phyloP scores from a whole-genome alignment of 2,329 filamentous ascomycete genomes.

The Aspergillus ruber region DNA sequence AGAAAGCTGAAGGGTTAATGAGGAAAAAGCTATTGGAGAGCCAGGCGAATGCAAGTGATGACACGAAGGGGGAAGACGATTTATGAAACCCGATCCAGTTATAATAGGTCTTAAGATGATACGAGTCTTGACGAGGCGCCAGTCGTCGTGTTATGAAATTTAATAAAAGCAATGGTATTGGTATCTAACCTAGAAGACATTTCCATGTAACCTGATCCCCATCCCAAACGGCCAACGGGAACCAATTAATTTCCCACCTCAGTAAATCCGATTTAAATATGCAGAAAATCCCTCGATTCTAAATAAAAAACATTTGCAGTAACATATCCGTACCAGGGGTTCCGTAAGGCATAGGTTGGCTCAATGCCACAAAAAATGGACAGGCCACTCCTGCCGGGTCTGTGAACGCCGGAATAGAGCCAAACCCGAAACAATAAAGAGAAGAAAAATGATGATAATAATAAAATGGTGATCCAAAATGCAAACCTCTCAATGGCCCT shows the following conservation, averaged over 20 bases:
- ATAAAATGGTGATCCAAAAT: neutral
- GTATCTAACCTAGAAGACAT: too few relatives aligned
- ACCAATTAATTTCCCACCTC: neutral
- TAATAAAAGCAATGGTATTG: neutral
- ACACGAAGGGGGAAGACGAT: slow-evolving; percentile 2
- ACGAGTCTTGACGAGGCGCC: neutral
- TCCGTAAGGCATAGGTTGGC: neutral
- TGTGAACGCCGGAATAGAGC: neutral
- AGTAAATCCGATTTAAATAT: neutral
- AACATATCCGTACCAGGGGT: neutral
- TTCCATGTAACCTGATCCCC: too few relatives aligned
- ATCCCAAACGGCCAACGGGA: too few relatives aligned
- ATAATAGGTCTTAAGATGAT: neutral
- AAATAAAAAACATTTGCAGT: neutral
- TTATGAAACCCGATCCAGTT: neutral
- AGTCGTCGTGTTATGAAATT: neutral
- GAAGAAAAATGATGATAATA: neutral
- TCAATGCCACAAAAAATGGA: neutral
- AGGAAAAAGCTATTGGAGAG: slow-evolving; percentile 23
- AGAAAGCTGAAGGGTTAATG: slow-evolving; percentile 35
- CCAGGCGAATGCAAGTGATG: slow-evolving; percentile 6
- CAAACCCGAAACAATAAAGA: neutral
- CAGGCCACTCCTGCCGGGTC: neutral
- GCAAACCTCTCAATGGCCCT: neutral
- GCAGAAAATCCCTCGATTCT: neutral